Conservation (phyloP, 129 eudicot species). For the Tanacetum coccineum region DNA sequence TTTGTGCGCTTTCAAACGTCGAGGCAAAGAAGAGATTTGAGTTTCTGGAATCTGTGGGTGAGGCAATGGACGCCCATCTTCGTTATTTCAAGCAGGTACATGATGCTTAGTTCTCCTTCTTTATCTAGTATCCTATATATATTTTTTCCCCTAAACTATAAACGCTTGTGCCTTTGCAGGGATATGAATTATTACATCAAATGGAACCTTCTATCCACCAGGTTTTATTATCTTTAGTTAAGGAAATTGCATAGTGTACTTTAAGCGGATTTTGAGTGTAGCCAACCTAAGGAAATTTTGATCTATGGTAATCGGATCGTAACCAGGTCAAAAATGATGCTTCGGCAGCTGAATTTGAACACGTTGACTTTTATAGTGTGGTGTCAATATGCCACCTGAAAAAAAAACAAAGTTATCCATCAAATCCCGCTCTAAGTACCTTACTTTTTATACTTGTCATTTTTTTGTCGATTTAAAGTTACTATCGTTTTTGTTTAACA, state of each 20-base stretch:
- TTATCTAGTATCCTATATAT: not conserved
- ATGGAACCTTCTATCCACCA: constrained; percentile 87
- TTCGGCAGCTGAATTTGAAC: no score
- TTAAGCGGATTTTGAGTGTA: no score
- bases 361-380: no score
- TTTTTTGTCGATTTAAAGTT: constrained; percentile 5
- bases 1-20: constrained; percentile 71
- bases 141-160: constrained; percentile 10
- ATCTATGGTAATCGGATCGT: no score
- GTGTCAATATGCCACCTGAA: no score
- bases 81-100: constrained; percentile 84
- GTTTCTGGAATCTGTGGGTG: constrained; percentile 82
- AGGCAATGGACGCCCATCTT: constrained; percentile 93
- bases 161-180: constrained; percentile 28
- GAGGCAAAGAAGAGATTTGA: constrained; percentile 93
- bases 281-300: no score
- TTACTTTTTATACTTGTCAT: constrained; percentile 7
- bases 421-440: no score
- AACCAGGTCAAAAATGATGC: no score
- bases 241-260: no score
- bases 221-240: constrained; percentile 35
- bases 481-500: constrained; percentile 27
- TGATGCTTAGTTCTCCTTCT: constrained; percentile 42
- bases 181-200: constrained; percentile 86
- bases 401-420: no score